Evolutionary conservation across 371 early-diverging fungal species (phyloP), one percentile per base, ranked within the genome.

Genomic region (Mortierella sp.): DNA sequence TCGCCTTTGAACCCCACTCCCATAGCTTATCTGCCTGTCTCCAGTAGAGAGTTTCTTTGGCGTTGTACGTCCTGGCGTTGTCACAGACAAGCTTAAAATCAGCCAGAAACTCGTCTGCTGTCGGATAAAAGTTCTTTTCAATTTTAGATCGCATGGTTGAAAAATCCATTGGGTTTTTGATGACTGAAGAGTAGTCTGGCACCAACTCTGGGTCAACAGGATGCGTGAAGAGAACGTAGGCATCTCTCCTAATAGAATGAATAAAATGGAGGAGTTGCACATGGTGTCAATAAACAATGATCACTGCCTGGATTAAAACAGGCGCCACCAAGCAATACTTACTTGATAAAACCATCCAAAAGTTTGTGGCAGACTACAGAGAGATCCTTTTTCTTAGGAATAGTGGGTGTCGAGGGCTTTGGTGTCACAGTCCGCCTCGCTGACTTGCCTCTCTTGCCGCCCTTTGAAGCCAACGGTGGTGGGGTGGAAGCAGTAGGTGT

Each of bases 151-250:
- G 80, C 88, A 92, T 90, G 0, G 91, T 92, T 0, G 84, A 83
- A 48, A 92, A 85, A 57, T 92, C 93, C 93, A 92, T 92, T 0
- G 93, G 93, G 2, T 83, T 74, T 57, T 87, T 88, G 61, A 92
- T 92, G 6, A 95, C 86, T 5, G 86, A 82, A 23, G 91, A 67
- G 76, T 96, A 96, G 68, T 94, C 95, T 1, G 90, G 85, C 9
- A 96, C 94, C 11, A 90, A 57, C 0, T 70, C 74, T 16, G 89
- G 86, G 75, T 95, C 91, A n/a, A 96, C 96, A 25, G 96, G 95
- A 43, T 92, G 89, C 18, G 91, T 70, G 69, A 96, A 96, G 58
- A 94, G 88, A 0, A 93, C 92, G 77, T 94, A 93, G 19, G 58
- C 30, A 26, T 76, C 77, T 46, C 56, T 74, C 52, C 74, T 67